phyloP scores from a whole-genome alignment of 495 filamentous ascomycete species.

The Talaromyces proteolyticus region DNA sequence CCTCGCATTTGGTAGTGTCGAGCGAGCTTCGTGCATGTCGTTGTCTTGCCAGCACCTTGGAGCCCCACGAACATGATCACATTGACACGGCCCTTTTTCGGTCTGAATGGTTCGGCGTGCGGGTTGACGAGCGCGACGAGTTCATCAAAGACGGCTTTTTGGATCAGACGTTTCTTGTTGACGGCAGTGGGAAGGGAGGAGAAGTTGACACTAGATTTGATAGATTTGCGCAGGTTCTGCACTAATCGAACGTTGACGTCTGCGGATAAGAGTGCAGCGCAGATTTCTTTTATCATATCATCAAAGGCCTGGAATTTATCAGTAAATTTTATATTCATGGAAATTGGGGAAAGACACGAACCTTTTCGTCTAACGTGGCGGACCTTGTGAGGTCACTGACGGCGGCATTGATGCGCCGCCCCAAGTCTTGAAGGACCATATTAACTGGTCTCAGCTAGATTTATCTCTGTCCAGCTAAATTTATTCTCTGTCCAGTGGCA shows the following conservation, averaged over 20 bases:
- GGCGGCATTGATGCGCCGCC: constrained; percentile 95
- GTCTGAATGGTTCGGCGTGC: constrained; percentile 91
- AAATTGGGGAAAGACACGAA: constrained; percentile 24
- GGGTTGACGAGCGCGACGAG: constrained; percentile 93
- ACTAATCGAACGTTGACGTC: constrained; percentile 98
- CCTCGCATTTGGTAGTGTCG: constrained; percentile 91
- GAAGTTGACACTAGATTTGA: constrained; percentile 86
- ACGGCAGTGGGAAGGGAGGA: constrained; percentile 78
- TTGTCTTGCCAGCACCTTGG: constrained; percentile 96
- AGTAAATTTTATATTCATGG: neutral
- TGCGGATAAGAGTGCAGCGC: constrained; percentile 85
- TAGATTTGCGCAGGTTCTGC: constrained; percentile 84
- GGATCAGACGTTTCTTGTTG: constrained; percentile 97
- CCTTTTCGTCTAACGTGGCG: constrained; percentile 94
- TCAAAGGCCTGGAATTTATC: constrained; percentile 71
- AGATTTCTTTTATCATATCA: constrained; percentile 96
- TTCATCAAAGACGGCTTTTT: constrained; percentile 97
- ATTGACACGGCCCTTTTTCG: constrained; percentile 92
- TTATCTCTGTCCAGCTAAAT: too few relatives aligned
- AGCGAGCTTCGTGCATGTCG: constrained; percentile 95
- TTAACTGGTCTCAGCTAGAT: too few relatives aligned
- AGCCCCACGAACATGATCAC: constrained; percentile 99
- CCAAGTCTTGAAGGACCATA: constrained; percentile 99
- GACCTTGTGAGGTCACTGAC: constrained; percentile 90
- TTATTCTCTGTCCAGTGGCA: neutral